phyloP scores from a whole-genome alignment of 2,329 filamentous ascomycete species.

The Calonectria hawksworthii region DNA sequence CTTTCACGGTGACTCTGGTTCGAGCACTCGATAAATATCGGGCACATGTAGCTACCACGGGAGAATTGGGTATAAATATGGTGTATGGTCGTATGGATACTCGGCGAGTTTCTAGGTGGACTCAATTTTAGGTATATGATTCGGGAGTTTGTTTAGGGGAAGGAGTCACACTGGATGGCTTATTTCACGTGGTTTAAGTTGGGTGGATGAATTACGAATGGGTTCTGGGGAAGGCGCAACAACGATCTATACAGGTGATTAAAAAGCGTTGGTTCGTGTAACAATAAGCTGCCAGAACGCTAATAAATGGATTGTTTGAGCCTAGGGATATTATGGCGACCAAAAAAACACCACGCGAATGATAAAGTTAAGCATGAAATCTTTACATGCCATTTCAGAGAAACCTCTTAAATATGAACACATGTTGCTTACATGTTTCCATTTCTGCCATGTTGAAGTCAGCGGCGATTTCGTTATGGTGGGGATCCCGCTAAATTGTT shows the following conservation, averaged over 20 bases:
- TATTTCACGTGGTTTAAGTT: background rate
- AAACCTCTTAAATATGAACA: background rate
- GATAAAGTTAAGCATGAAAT: background rate
- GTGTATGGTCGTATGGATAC: slow-evolving; percentile 38
- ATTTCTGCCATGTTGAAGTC: background rate
- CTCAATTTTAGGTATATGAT: slow-evolving; percentile 31
- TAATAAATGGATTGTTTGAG: background rate
- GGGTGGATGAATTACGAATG: background rate
- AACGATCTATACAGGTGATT: background rate
- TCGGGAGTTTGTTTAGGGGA: slow-evolving; percentile 28
- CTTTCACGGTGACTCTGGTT: no score
- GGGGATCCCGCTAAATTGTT: background rate
- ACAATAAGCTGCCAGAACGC: background rate
- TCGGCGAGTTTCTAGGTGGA: slow-evolving; percentile 36
- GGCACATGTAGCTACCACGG: background rate
- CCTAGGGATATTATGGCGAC: background rate
- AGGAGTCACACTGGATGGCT: slow-evolving; percentile 37
- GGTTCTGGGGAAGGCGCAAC: background rate
- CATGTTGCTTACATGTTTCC: background rate
- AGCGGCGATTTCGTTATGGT: background rate
- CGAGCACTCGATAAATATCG: background rate
- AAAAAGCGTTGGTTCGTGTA: background rate
- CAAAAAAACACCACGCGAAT: background rate
- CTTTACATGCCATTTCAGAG: background rate
- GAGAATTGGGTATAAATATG: slow-evolving; percentile 18